Percentiles rank a stretch among this genome's conserved stretches.
Conservation (phyloP, 768 basidiomycete species). For the Multifurca ochricompacta region DNA sequence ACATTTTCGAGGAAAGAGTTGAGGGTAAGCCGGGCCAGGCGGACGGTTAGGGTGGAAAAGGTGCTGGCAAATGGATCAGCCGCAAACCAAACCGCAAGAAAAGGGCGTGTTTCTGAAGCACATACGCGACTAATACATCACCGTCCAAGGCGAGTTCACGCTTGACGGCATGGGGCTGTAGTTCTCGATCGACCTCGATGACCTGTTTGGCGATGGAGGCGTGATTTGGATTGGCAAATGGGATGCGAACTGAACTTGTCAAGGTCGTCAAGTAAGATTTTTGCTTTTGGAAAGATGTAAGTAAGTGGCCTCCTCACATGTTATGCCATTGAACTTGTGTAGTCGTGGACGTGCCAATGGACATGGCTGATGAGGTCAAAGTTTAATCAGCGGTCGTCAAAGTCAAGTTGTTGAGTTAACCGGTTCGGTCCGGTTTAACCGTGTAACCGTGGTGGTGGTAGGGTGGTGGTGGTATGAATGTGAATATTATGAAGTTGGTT, state of each 20-base stretch:
- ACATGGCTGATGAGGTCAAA: conserved; percentile 16
- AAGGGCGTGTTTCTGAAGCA: conserved; percentile 19
- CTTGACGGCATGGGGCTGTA: conserved; percentile 74
- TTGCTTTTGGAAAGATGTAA: background rate
- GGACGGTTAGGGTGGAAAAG: conserved; percentile 71
- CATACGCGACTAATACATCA: conserved; percentile 69
- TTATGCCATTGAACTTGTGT: conserved; percentile 43
- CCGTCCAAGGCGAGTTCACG: conserved; percentile 61
- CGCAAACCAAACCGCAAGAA: conserved; percentile 5
- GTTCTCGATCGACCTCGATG: conserved; percentile 81
- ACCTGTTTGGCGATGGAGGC: conserved; percentile 75
- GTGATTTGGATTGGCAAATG: conserved; percentile 66
- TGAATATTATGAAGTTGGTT: too few species aligned
- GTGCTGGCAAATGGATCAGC: conserved; percentile 36
- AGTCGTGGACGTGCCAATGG: too few species aligned
- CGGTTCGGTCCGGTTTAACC: too few species aligned
- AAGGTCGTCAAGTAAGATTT: background rate
- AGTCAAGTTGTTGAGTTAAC: too few species aligned
- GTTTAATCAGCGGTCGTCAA: background rate
- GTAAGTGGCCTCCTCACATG: conserved; percentile 34
- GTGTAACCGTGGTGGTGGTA: too few species aligned
- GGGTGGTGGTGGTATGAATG: too few species aligned
- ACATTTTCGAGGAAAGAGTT: conserved; percentile 89
- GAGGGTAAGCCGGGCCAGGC: conserved; percentile 73
- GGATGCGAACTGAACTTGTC: conserved; percentile 49